Evolutionary conservation across 805 yeast genomes (phyloP), one percentile per base, ranked within the genome.

Genomic region (Candida incommunis): DNA sequence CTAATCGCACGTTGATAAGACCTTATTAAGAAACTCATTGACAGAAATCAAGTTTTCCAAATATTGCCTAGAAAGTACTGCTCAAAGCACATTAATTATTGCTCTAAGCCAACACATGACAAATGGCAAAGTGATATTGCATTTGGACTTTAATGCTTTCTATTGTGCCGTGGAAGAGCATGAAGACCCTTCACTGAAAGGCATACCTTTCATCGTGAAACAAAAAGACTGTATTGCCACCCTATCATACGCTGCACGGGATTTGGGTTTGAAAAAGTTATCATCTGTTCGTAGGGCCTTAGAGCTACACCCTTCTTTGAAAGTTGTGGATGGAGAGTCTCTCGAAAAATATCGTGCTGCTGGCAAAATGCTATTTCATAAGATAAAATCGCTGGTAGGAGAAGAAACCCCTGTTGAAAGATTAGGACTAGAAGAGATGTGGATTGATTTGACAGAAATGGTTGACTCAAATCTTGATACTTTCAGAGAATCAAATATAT

Each of bases 91-190:
- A n/a, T n/a, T n/a, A n/a, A n/a, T n/a, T n/a, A n/a, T n/a, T n/a
- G n/a, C n/a, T n/a, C n/a, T n/a, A n/a, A n/a, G n/a, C n/a, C n/a
- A n/a, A n/a, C n/a, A n/a, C n/a, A n/a, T n/a, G n/a, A n/a, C n/a
- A n/a, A n/a, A n/a, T n/a, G n/a, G n/a, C 7, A 31, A 18, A 31
- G 37, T 31, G 37, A 31, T 31, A 11, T 5, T 18, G 9, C 37
- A 31, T 16, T 41, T 60, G 4, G 65, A 60, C 42, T 48, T 60
- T 42, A 62, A 60, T 40, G 65, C 65, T 4, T 60, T 60, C 43
- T 60, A 60, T 45, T 59, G 64, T 43, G 64, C 53, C 2, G 65
- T 60, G 13, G 65, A 60, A 46, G 54, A 58, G 44, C 51, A 45
- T 22, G 44, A 42, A 16, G 53, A 59, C 43, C 58, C 59, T 2